Evolutionary conservation across 306 rosid genomes (phyloP).

Genomic region (Prosopis cineraria): DNA sequence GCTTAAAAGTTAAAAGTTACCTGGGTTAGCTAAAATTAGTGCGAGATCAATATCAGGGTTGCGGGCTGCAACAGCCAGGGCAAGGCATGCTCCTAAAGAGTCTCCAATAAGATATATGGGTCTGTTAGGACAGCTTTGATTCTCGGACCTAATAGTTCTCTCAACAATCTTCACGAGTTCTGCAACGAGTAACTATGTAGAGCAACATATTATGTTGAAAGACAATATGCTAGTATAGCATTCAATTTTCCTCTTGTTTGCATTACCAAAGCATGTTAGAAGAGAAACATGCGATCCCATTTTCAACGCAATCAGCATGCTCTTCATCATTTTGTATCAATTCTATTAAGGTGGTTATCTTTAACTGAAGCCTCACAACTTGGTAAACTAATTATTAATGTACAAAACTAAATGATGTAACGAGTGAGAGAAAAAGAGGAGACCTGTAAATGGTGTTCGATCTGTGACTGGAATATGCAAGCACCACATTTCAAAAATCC

Average conservation of each 20-base stretch:
- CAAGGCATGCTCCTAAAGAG: conserved; percentile 86
- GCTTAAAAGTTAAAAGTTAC: conserved; percentile 32
- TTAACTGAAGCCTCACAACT: conserved; percentile 18
- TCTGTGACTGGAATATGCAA: conserved; percentile 85
- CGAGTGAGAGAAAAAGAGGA: background rate
- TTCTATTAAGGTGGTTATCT: background rate
- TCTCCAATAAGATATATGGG: conserved; percentile 93
- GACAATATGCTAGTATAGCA: background rate
- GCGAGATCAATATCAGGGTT: conserved; percentile 81
- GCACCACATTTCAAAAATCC: conserved; percentile 85
- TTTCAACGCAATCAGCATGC: conserved; percentile 12
- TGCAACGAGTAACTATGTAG: conserved; percentile 35
- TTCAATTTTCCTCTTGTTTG: background rate
- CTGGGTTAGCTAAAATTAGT: conserved; percentile 85
- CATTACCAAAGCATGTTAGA: background rate
- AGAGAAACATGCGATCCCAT: conserved; percentile 8
- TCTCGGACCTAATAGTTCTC: conserved; percentile 57
- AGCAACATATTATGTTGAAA: conserved; percentile 27
- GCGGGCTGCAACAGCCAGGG: conserved; percentile 79
- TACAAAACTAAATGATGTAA: background rate
- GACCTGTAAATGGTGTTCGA: conserved; percentile 76
- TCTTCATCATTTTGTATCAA: conserved; percentile 16
- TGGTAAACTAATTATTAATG: background rate
- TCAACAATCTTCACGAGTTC: conserved; percentile 80
- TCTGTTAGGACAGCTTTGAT: conserved; percentile 55